Percentiles rank a stretch among this genome's conserved stretches.
Conservation (phyloP, 768 basidiomycete species). For the Terana coerulea region DNA sequence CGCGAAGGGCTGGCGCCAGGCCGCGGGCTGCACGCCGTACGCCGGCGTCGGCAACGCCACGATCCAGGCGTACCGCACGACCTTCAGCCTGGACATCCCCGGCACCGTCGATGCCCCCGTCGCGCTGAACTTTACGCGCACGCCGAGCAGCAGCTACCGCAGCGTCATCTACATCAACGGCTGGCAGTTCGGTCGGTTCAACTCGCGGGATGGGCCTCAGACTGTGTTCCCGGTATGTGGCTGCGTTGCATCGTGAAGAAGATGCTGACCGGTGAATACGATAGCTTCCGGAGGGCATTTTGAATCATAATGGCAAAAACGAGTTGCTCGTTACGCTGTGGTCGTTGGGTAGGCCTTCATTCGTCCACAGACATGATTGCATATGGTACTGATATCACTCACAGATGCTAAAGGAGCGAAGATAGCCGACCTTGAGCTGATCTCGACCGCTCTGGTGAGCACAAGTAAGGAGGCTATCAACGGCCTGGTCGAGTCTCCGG, state of each 20-base stretch:
- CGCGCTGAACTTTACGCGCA: conserved; percentile 19
- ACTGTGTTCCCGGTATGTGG: conserved; percentile 15
- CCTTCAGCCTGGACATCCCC: conserved; percentile 25
- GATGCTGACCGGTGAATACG: neutral
- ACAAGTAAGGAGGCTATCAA: conserved; percentile 12
- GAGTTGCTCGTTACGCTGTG: conserved; percentile 22
- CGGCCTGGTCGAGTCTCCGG: conserved; percentile 8
- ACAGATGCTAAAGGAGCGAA: conserved; percentile 18
- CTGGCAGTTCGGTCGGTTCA: conserved; percentile 28
- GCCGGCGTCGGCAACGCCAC: conserved; percentile 18
- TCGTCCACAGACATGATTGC: neutral
- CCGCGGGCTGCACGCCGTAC: conserved; percentile 15
- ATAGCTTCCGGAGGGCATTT: conserved; percentile 28
- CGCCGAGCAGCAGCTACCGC: conserved; percentile 21
- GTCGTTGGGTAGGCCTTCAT: conserved; percentile 18
- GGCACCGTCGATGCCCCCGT: conserved; percentile 21
- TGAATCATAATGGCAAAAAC: conserved; percentile 24
- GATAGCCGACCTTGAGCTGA: conserved; percentile 19
- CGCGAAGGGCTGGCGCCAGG: conserved; percentile 5
- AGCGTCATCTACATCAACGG: conserved; percentile 27
- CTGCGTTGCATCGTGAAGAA: neutral
- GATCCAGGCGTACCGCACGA: conserved; percentile 26
- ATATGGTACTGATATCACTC: neutral
- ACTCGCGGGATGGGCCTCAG: conserved; percentile 18
- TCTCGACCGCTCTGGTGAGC: conserved; percentile 12